Evolutionary conservation across 192 early-diverging fungal genomes (phyloP).

Genomic region (Phycomyces nitens): DNA sequence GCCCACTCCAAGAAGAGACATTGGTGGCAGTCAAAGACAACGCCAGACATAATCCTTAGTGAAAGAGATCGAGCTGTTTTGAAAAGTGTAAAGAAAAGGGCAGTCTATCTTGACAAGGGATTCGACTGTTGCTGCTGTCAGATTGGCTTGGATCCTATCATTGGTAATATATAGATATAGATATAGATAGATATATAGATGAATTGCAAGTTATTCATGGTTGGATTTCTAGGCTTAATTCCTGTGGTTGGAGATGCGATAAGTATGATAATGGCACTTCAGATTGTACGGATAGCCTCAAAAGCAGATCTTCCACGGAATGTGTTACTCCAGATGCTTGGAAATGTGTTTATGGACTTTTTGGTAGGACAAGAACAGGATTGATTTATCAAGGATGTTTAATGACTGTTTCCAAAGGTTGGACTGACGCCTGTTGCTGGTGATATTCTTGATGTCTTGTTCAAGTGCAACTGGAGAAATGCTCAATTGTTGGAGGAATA

Average conservation of each 20-base stretch:
- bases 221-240: slow-evolving; percentile 41
- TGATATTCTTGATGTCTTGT: slow-evolving; percentile 47
- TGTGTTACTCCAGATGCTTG: slow-evolving; percentile 39
- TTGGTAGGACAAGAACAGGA: slow-evolving; percentile 33
- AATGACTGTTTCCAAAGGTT: slow-evolving; percentile 25
- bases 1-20: background rate
- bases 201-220: no score
- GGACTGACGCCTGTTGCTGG: slow-evolving; percentile 50
- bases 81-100: slow-evolving; percentile 41
- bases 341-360: slow-evolving; percentile 51
- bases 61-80: slow-evolving; percentile 30
- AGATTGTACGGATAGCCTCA: slow-evolving; percentile 37
- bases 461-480: slow-evolving; percentile 50
- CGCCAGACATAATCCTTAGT: slow-evolving; percentile 24
- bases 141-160: slow-evolving; percentile 46
- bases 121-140: slow-evolving; percentile 36
- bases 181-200: no score
- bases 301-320: slow-evolving; percentile 42
- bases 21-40: slow-evolving; percentile 23
- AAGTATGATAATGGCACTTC: slow-evolving; percentile 35
- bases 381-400: background rate
- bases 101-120: slow-evolving; percentile 44
- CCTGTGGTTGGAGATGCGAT: slow-evolving; percentile 49
- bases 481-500: slow-evolving; percentile 47
- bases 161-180: slow-evolving; percentile 29